phyloP scores from a whole-genome alignment of 2,329 filamentous ascomycete species.

The Dactylellina parvicollis region DNA sequence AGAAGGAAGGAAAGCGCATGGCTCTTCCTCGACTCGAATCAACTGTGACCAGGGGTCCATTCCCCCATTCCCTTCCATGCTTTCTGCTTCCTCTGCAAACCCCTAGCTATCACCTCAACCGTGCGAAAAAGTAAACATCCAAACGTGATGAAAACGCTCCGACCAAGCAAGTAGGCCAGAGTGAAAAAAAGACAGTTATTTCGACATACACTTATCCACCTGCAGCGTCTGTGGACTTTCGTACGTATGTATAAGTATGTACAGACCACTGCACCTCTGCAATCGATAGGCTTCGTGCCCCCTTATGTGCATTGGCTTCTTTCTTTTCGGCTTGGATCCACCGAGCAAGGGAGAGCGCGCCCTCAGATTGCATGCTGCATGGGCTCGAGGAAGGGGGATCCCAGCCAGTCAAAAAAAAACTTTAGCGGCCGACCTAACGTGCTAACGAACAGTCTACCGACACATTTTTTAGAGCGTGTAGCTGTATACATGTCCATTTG shows the following conservation, averaged over 20 bases:
- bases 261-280: constrained; percentile 11
- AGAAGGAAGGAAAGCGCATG: constrained; percentile 12
- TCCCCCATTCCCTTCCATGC: constrained; percentile 25
- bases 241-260: no score
- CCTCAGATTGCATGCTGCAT: constrained; percentile 38
- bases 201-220: background rate
- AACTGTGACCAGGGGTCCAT: constrained; percentile 13
- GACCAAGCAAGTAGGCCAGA: background rate
- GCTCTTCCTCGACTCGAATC: background rate
- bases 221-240: background rate
- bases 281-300: constrained; percentile 40
- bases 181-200: background rate
- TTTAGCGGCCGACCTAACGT: constrained; percentile 13
- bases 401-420: constrained; percentile 20
- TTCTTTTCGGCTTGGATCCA: constrained; percentile 3
- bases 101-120: no score
- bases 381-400: constrained; percentile 15
- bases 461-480: constrained; percentile 20
- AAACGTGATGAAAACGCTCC: constrained; percentile 6
- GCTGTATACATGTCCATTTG: background rate
- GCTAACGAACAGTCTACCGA: constrained; percentile 20
- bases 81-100: constrained; percentile 15
- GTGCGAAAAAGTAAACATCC: constrained; percentile 4
- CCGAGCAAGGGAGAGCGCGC: background rate
- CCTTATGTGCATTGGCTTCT: background rate